A percentile compares a stretch with the other conserved stretches of the same genome.
Conservation (phyloP, 2,329 filamentous ascomycete genomes). For the Hirsutella minnesotensis region DNA sequence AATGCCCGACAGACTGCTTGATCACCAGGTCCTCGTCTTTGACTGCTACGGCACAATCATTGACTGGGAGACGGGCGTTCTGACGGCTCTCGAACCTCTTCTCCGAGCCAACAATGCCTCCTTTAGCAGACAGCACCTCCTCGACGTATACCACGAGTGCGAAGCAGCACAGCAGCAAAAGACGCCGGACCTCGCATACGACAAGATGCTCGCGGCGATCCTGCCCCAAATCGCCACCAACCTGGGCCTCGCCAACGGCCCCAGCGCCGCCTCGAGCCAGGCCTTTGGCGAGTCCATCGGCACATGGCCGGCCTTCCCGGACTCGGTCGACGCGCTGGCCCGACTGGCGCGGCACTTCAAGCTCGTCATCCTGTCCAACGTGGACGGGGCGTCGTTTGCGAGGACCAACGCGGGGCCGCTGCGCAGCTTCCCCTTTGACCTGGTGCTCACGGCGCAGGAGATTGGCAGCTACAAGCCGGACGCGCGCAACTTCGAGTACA, state of each 20-base stretch:
- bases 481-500: slow-evolving; percentile 50
- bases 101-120: slow-evolving; percentile 26
- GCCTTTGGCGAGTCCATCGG: slow-evolving; percentile 33
- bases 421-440: slow-evolving; percentile 41
- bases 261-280: slow-evolving; percentile 14
- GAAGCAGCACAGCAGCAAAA: slow-evolving; percentile 44
- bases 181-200: slow-evolving; percentile 29
- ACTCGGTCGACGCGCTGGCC: slow-evolving; percentile 42
- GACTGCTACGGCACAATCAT: slow-evolving; percentile 73
- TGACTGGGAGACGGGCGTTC: slow-evolving; percentile 63
- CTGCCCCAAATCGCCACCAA: slow-evolving; percentile 24
- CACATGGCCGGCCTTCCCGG: slow-evolving; percentile 43
- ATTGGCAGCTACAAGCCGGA: slow-evolving; percentile 63
- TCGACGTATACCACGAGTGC: slow-evolving; percentile 36
- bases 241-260: slow-evolving; percentile 13
- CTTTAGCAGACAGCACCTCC: slow-evolving; percentile 26
- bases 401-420: slow-evolving; percentile 24
- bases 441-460: slow-evolving; percentile 57
- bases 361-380: slow-evolving; percentile 49
- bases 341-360: slow-evolving; percentile 38
- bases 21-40: slow-evolving; percentile 58
- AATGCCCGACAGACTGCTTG: too few relatives aligned
- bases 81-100: slow-evolving; percentile 36
- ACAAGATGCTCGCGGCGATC: slow-evolving; percentile 26
- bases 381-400: slow-evolving; percentile 29